Base-by-base conservation (phyloP, 1,284 basidiomycete species). In the Erythrobasidium hasegawianum region DNA sequence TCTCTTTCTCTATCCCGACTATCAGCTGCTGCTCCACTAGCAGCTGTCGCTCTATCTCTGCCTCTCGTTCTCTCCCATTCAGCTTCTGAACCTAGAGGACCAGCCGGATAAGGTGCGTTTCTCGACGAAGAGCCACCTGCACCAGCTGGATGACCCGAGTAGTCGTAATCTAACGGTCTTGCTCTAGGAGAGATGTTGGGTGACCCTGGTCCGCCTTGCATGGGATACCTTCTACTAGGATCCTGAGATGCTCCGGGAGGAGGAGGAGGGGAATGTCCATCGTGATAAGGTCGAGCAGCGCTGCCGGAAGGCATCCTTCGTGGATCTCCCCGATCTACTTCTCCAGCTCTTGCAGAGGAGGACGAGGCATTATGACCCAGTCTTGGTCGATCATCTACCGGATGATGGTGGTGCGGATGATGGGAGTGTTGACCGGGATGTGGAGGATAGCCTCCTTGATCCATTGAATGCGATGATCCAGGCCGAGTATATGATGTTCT, bases 111-210 rank as follows among this genome's bases (percentile, higher is more conserved):
- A 43, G n/a, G 22, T 18, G 33, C 56, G 41, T 26, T 16, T 52
- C 20, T 27, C 27, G 39, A 33, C 1, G 26, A 45, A 24, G 18
- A 5, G 13, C 18, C 57, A 24, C 41, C 57, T 1, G 41, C 16
- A 20, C 40, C 41, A 16, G 40, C 22, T 26, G 38, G 13, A 9
- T 60, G 59, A 55, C 7, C 43, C 8, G 43, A 47, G 16, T 64
- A 57, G 2, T 64, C 61, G 38, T 57, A 57, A 9, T 64, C 61
- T 14, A 39, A 55, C 11, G 62, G 62, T 20, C 55, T 57, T 14
- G 47, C 43, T 11, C 33, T 53, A 7, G 57, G 57, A 26, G 61
- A 24, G 62, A 57, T 11, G 47, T 52, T 1, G 26, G 39, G 29
- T 39, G 53, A 39, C 49, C 27, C 16, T 33, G 39, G 13, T 26